Conservation (phyloP, 345 rosid genomes). For the Corchorus capsularis region DNA sequence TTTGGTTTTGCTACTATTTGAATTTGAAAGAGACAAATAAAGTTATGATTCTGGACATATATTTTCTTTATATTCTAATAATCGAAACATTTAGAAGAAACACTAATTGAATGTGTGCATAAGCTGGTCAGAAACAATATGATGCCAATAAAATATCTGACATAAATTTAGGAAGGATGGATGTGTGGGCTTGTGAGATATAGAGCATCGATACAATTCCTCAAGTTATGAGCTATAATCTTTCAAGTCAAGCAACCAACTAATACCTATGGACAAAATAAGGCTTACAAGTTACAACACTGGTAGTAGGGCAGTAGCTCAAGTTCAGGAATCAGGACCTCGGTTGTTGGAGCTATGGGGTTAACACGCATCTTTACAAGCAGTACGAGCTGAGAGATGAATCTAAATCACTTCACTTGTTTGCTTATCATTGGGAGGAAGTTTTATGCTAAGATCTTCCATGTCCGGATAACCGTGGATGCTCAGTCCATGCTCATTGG, state of each 20-base stretch:
- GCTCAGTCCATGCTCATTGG: slow-evolving; percentile 83
- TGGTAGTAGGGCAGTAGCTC: too few species aligned
- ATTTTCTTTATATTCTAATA: neutral
- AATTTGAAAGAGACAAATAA: too few species aligned
- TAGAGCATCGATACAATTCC: neutral
- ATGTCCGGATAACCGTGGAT: slow-evolving; percentile 53
- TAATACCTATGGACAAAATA: neutral
- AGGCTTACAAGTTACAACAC: slow-evolving; percentile 13
- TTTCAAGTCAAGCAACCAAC: neutral
- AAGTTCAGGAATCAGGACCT: too few species aligned
- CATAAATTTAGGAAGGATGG: neutral
- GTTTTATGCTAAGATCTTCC: slow-evolving; percentile 66
- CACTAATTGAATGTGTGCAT: neutral
- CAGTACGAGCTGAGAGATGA: slow-evolving; percentile 1
- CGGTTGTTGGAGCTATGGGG: slow-evolving; percentile 2
- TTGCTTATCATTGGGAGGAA: slow-evolving; percentile 24
- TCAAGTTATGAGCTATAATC: neutral
- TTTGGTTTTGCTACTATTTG: too few species aligned
- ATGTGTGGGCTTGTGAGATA: neutral
- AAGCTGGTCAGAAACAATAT: neutral
- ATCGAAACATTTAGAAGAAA: neutral
- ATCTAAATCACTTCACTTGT: neutral
- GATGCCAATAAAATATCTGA: neutral
- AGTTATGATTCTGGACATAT: neutral
- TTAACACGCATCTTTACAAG: slow-evolving; percentile 6